Conservation (phyloP, 2,329 filamentous ascomycete species). For the Diaporthe amygdali region DNA sequence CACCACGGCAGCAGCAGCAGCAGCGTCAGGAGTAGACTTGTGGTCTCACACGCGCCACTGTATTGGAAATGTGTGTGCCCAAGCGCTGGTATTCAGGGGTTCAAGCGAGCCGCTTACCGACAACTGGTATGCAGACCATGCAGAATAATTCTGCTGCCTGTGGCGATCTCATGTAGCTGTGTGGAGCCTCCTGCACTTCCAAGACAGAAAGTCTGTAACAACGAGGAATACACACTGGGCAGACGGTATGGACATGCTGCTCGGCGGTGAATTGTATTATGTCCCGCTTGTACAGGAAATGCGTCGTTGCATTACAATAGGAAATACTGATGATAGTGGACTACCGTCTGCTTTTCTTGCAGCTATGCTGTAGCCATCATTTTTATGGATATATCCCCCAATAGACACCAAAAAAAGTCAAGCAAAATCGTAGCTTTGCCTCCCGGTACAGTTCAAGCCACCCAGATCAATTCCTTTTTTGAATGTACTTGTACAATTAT, state of each 20-base stretch:
- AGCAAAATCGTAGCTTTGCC: neutral
- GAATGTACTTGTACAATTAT: neutral
- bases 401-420: neutral
- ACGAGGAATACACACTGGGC: neutral
- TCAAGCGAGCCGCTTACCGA: neutral
- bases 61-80: neutral
- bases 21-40: too few relatives aligned
- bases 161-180: neutral
- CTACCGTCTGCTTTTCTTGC: neutral
- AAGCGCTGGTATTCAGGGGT: neutral
- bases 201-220: neutral
- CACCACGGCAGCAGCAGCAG: too few relatives aligned
- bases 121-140: neutral
- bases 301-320: conserved; percentile 1
- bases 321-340: neutral
- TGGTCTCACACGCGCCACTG: neutral
- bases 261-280: neutral
- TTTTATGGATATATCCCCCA: neutral
- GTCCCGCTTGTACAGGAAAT: neutral
- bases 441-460: neutral
- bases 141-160: conserved; percentile 14
- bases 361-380: neutral
- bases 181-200: neutral
- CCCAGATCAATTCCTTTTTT: neutral
- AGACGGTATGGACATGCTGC: neutral